Evolutionary conservation across 1,284 basidiomycete species (phyloP).

Genomic region (Sporisorium scitamineum): DNA sequence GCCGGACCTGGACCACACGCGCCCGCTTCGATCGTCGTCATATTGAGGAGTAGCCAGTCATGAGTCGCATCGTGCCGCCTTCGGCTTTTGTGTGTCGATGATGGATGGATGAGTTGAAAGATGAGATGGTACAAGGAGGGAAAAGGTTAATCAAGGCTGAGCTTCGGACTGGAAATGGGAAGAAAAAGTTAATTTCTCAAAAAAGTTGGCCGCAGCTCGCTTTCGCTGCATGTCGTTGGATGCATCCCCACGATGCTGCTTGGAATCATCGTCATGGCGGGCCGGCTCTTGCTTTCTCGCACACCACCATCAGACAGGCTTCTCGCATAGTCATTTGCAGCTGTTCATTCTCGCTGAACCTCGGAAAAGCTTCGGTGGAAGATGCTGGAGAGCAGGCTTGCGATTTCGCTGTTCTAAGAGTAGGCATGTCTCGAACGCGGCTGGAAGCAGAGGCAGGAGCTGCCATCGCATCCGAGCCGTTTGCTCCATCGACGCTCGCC

Average conservation of each 20-base stretch:
- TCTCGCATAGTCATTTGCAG: not conserved
- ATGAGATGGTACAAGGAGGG: not conserved
- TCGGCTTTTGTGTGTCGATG: not conserved
- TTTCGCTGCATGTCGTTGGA: not conserved
- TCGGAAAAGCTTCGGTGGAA: not conserved
- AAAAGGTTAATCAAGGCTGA: not conserved
- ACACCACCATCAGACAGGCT: not conserved
- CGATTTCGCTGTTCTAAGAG: not conserved
- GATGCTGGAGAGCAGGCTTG: not conserved
- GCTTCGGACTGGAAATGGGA: not conserved
- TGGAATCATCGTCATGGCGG: no score
- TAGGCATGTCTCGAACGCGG: constrained; percentile 11
- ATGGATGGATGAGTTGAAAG: not conserved
- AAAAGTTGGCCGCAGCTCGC: not conserved
- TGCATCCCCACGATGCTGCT: not conserved
- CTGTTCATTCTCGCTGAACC: not conserved
- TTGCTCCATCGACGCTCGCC: constrained; percentile 7
- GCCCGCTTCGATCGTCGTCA: constrained; percentile 7
- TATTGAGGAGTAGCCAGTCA: not conserved
- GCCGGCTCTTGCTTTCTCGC: not conserved
- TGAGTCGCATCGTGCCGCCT: not conserved
- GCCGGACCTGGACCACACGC: not conserved
- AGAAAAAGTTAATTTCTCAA: not conserved
- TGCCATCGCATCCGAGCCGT: constrained; percentile 29
- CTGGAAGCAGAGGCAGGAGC: not conserved